Evolutionary conservation across 257 asterid species (phyloP).

Genomic region (Ballota nigra): DNA sequence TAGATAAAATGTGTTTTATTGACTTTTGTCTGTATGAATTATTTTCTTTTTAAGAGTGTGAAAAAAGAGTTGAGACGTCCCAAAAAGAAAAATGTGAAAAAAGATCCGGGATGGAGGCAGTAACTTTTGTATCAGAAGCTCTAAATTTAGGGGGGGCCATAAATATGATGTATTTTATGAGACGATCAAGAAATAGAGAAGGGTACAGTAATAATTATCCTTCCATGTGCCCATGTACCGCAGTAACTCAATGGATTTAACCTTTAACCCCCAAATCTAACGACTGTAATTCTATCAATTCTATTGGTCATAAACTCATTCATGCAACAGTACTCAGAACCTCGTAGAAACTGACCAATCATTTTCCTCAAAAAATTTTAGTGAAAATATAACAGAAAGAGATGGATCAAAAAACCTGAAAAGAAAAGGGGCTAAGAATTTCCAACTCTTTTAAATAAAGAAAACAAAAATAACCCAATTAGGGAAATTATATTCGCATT

Average conservation of each 20-base stretch:
- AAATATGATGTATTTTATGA: too few relatives aligned
- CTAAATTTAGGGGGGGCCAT: too few relatives aligned
- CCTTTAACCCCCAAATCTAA: conserved; percentile 33
- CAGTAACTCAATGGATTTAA: conserved; percentile 28
- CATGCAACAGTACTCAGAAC: conserved; percentile 3
- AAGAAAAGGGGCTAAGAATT: neutral
- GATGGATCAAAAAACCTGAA: conserved; percentile 4
- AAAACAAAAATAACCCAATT: conserved; percentile 15
- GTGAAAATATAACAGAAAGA: conserved; percentile 27
- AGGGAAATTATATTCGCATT: neutral
- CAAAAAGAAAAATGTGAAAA: too few relatives aligned
- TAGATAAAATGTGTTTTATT: too few relatives aligned
- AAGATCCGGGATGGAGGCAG: too few relatives aligned
- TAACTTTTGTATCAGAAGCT: too few relatives aligned
- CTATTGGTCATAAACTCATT: conserved; percentile 26
- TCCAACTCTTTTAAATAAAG: neutral
- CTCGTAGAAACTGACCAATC: conserved; percentile 11
- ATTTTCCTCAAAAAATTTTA: neutral
- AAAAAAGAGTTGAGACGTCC: too few relatives aligned
- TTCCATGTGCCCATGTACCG: neutral
- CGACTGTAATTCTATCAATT: conserved; percentile 10
- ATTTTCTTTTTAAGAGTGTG: too few relatives aligned
- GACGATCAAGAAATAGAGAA: too few relatives aligned
- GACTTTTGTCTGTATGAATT: too few relatives aligned
- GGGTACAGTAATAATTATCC: neutral